phyloP scores from a whole-genome alignment of 164 flowering plant genomes.

The Chimonanthus salicifolius region DNA sequence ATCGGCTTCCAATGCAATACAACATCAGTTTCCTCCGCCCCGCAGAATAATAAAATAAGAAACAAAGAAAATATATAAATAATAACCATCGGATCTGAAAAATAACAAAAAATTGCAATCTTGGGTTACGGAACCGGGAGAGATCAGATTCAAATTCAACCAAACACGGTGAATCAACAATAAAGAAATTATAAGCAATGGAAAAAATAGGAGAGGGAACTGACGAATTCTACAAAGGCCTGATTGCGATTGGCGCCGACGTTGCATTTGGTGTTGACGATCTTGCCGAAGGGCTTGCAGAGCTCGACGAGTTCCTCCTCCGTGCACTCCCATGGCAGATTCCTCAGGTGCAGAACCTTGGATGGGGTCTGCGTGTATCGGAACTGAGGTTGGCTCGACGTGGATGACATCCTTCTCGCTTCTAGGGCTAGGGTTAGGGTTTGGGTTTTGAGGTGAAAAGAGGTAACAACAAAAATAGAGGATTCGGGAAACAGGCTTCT shows the following conservation, averaged over 20 bases:
- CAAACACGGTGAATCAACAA: neutral
- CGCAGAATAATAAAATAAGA: too few species aligned
- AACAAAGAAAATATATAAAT: too few species aligned
- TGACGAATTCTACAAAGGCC: constrained; percentile 92
- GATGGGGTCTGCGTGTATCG: constrained; percentile 92
- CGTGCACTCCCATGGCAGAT: constrained; percentile 89
- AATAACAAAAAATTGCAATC: too few species aligned
- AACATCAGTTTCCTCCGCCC: too few species aligned
- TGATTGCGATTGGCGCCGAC: constrained; percentile 93
- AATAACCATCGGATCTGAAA: too few species aligned
- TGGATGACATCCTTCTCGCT: constrained; percentile 15
- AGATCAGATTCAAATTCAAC: too few species aligned
- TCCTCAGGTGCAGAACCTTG: constrained; percentile 86
- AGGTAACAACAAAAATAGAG: too few species aligned
- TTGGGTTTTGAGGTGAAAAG: too few species aligned
- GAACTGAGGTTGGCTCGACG: constrained; percentile 70
- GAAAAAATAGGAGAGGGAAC: constrained; percentile 7
- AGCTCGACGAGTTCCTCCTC: constrained; percentile 88
- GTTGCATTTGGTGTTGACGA: constrained; percentile 92
- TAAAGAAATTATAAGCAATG: neutral
- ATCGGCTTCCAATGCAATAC: too few species aligned
- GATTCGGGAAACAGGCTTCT: too few species aligned
- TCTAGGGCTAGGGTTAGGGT: too few species aligned
- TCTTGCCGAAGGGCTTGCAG: constrained; percentile 77
- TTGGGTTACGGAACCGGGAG: too few species aligned